Base-by-base conservation (phyloP, 208 protist genomes). In the Jaenimonas drosophilae region DNA sequence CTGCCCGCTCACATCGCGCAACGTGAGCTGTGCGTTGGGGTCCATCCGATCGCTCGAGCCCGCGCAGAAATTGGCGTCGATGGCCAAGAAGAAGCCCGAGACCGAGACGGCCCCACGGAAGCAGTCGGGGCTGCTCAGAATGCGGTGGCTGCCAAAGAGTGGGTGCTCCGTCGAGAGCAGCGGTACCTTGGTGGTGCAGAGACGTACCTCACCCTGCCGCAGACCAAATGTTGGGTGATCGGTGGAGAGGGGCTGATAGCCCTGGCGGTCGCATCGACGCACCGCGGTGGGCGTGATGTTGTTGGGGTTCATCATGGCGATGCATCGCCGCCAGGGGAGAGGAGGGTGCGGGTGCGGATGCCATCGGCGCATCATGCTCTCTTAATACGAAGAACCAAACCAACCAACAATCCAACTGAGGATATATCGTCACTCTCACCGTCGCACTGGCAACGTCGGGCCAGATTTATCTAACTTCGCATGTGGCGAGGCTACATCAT, bases 1-100 rank as follows among this genome's bases (percentile, higher is more conserved):
- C 50, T 79, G 81, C 40, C 82, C 82, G 7, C 56, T 59, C n/a
- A 51, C 23, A 37, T 86, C 82, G 11, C 76, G 67, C 6, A 84
- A 70, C 1, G 82, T 91, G 30, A 91, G 63, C 58, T 87, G 82
- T 14, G 76, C 82, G 65, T 86, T 86, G 28, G 82, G 82, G 48
- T 91, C 87, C 74, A 91, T 84, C 32, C 64, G 55, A 40, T 66
- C 72, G 5, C 54, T 55, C 30, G 58, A 40, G 2, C 76, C 76
- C 11, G 71, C 53, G 11, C 70, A 63, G 32, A 86, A 59, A 56
- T 76, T 86, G 7, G 76, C 74, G 40, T 91, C 82, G 2, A 91
- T 46, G 12, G 82, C 67, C 25, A 91, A 59, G 42, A 91, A 91
- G 42, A 91, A 84, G 3, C 76, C 82, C 0, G 76, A 84, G n/a